These are phyloP conservation scores for Draba incana DNA, from an alignment of 345 rosid species.

Conservation along the genomic window DNA sequence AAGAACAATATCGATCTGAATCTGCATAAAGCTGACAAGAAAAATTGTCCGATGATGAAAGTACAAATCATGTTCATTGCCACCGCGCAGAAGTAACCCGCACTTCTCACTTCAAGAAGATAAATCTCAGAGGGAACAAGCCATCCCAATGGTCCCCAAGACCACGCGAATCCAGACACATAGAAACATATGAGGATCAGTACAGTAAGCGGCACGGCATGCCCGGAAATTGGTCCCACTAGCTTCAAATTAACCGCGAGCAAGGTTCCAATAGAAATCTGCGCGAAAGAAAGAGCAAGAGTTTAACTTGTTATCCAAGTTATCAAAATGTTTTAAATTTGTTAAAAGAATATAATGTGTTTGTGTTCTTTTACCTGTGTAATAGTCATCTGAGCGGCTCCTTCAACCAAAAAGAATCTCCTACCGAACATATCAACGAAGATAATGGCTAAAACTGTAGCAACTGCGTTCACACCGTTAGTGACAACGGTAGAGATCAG, in stretches of 20 bases:
- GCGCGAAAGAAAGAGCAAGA: not conserved
- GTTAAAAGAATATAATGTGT: not conserved
- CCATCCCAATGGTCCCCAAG: constrained; percentile 83
- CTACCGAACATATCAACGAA: constrained; percentile 33
- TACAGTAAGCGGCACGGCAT: constrained; percentile 35
- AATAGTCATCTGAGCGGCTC: constrained; percentile 28
- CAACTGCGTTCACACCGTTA: constrained; percentile 31
- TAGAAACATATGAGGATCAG: constrained; percentile 51
- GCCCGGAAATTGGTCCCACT: constrained; percentile 27
- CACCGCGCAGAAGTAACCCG: constrained; percentile 64
- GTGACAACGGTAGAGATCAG: constrained; percentile 39
- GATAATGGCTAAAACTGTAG: constrained; percentile 16
- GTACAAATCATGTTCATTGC: constrained; percentile 61
- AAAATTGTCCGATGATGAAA: constrained; percentile 59
- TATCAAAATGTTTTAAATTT: not conserved
- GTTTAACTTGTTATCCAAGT: constrained; percentile 21
- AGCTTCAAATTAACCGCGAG: constrained; percentile 25
- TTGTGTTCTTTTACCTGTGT: constrained; percentile 32
- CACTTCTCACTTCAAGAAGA: constrained; percentile 56
- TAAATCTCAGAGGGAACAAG: constrained; percentile 71
- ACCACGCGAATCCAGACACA: constrained; percentile 66
- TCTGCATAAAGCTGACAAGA: constrained; percentile 58
- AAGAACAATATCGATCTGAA: constrained; percentile 56
- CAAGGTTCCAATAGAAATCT: constrained; percentile 29
- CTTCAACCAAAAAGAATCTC: constrained; percentile 23